A percentile compares a stretch with the other conserved stretches of the same genome.
Evolutionary conservation across 164 flowering plant species (phyloP).

Genomic region (Tinospora cordifolia): DNA sequence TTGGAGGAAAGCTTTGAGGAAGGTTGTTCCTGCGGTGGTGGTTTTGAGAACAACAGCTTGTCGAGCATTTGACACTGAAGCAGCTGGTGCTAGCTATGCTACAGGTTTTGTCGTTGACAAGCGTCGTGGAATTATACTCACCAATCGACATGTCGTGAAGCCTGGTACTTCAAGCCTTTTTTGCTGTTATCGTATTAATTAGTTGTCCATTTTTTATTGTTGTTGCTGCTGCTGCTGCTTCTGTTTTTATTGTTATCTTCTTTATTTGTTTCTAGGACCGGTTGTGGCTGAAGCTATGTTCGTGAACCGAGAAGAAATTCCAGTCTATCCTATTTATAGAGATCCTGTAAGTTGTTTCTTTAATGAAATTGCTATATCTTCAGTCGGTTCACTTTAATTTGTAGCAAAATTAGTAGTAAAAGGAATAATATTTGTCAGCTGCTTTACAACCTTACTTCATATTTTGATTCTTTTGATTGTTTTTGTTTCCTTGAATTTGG

Average conservation of each 20-base stretch:
- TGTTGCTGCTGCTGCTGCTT: not conserved
- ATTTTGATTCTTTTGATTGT: no score
- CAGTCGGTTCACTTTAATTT: not conserved
- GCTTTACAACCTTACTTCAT: not conserved
- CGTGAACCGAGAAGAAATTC: slow-evolving; percentile 82
- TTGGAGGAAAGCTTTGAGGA: slow-evolving; percentile 75
- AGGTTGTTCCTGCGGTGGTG: slow-evolving; percentile 90
- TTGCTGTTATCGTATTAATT: not conserved
- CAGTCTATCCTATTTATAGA: slow-evolving; percentile 73
- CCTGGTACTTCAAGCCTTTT: slow-evolving; percentile 41
- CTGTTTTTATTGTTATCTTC: not conserved
- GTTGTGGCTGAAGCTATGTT: slow-evolving; percentile 96
- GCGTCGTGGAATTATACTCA: slow-evolving; percentile 80
- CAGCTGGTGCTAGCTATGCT: slow-evolving; percentile 80
- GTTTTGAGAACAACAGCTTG: slow-evolving; percentile 82
- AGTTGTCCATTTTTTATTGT: not conserved
- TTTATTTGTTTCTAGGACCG: slow-evolving; percentile 46
- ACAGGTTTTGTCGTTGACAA: slow-evolving; percentile 94
- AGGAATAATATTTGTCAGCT: not conserved
- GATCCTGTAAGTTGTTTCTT: slow-evolving; percentile 63
- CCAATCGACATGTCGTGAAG: slow-evolving; percentile 95
- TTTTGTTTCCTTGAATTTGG: no score
- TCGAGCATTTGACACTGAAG: slow-evolving; percentile 86
- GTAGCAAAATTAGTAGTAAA: not conserved
- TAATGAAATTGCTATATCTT: not conserved